Base-by-base conservation (phyloP, 2,329 filamentous ascomycete genomes). In the Pseudophaeomoniella oleicola region DNA sequence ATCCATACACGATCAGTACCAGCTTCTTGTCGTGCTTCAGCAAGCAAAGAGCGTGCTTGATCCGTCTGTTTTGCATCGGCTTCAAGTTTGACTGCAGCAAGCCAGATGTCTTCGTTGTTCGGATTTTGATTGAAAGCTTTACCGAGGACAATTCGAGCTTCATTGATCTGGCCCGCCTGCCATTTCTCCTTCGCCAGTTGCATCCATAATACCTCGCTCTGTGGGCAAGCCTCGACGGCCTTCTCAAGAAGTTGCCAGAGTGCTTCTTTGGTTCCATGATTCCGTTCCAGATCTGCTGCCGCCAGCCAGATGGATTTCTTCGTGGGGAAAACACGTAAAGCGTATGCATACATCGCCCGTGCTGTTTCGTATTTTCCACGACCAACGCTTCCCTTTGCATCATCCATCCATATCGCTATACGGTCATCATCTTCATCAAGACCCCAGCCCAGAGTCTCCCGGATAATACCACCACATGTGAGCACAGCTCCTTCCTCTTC, bases 41-140 rank as follows among this genome's bases (percentile, higher is more conserved):
- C 73, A 29, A 98, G 71, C 16, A 98, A 73, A 42, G 81, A 74
- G 32, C 87, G 71, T 1, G 90, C 90, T 52, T 90, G 77, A 27
- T 86, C 81, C 30, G 75, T 78, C 50, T 93, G 77, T 31, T 78
- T 73, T 42, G 85, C 88, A 51, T 96, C 87, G 1, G 90, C 85
- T 59, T 98, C 90, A 18, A 98, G 75, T 57, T 94, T 93, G 45
- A 98, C 90, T 32, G 90, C 90, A 12, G 87, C 83, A 34, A 94
- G 77, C 81, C 90, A 98, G 46, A 98, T 94, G 55, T 96, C 86
- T 58, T 98, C 90, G 60, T 94, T 94, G 56, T 92, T 87, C 1
- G 85, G 85, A 49, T 96, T 92, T 54, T 94, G 84, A 48, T 88
- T 80, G 67, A 98, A 98, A 4, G 88, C 90, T 44, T 80, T 75